Conservation (phyloP, 768 basidiomycete genomes). For the Ramaria rubella region DNA sequence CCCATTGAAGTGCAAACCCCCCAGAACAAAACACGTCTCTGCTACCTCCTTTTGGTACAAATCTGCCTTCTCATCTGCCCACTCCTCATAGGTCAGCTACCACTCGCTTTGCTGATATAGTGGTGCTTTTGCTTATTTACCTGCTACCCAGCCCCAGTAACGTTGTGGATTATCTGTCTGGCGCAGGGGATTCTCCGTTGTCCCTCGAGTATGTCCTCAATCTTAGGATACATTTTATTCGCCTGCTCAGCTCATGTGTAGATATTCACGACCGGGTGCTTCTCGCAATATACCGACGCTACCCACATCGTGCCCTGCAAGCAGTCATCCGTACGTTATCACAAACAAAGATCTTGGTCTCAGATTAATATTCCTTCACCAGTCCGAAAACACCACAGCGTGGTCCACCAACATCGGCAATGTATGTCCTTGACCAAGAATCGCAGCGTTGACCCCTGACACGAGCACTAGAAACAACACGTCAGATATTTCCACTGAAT, state of each 20-base stretch:
- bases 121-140: not conserved
- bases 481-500: not conserved
- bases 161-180: not conserved
- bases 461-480: not conserved
- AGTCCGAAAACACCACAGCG: slow-evolving; percentile 4
- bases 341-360: not conserved
- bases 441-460: not conserved
- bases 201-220: not conserved
- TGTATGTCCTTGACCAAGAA: not conserved
- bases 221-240: not conserved
- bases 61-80: slow-evolving; percentile 3
- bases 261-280: not conserved
- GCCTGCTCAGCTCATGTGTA: not conserved
- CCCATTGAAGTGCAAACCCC: not conserved
- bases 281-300: not conserved
- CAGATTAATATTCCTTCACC: not conserved
- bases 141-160: not conserved
- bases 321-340: slow-evolving; percentile 2
- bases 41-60: slow-evolving; percentile 5
- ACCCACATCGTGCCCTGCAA: not conserved
- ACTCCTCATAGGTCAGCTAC: slow-evolving; percentile 8
- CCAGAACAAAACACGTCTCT: not conserved
- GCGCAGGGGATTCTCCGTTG: not conserved
- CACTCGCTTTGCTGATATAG: too few species aligned
- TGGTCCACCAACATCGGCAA: not conserved